Conservation (phyloP, 2,329 filamentous ascomycete species). For the Fusarium veterinarium region DNA sequence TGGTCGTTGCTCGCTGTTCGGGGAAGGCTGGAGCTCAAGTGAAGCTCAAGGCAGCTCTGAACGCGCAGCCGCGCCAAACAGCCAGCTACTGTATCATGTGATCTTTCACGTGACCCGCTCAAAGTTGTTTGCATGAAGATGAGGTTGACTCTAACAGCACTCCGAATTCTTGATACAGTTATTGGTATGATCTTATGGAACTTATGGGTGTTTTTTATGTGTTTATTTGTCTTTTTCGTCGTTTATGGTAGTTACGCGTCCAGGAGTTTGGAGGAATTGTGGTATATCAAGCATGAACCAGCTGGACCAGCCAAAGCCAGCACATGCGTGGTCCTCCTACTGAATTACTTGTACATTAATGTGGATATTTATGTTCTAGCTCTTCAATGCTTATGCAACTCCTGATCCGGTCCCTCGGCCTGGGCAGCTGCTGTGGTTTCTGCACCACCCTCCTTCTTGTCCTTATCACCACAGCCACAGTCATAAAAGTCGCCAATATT, state of each 20-base stretch:
- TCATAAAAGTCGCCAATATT: slow-evolving; percentile 78
- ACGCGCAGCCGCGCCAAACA: slow-evolving; percentile 54
- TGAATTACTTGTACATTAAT: slow-evolving; percentile 18
- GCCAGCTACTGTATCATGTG: slow-evolving; percentile 29
- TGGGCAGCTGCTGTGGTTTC: slow-evolving; percentile 30
- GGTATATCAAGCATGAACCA: not conserved
- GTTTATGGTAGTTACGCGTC: not conserved
- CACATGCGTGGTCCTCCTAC: slow-evolving; percentile 5
- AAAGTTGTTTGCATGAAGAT: not conserved
- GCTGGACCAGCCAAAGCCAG: slow-evolving; percentile 42
- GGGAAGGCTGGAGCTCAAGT: slow-evolving; percentile 52
- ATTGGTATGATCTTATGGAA: not conserved
- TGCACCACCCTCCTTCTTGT: slow-evolving; percentile 53
- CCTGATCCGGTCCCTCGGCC: slow-evolving; percentile 25
- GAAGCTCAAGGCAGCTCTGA: slow-evolving; percentile 61
- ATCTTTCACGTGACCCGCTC: slow-evolving; percentile 27
- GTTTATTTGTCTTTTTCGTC: not conserved
- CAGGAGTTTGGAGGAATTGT: not conserved
- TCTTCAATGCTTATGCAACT: slow-evolving; percentile 38
- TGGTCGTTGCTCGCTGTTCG: slow-evolving; percentile 42
- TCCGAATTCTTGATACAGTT: not conserved
- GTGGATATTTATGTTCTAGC: not conserved
- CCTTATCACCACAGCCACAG: slow-evolving; percentile 76
- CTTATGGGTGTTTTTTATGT: not conserved
- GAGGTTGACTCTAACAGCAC: not conserved